Evolutionary conservation across 768 basidiomycete genomes (phyloP).

Genomic region (Hortiboletus flavorubellus): DNA sequence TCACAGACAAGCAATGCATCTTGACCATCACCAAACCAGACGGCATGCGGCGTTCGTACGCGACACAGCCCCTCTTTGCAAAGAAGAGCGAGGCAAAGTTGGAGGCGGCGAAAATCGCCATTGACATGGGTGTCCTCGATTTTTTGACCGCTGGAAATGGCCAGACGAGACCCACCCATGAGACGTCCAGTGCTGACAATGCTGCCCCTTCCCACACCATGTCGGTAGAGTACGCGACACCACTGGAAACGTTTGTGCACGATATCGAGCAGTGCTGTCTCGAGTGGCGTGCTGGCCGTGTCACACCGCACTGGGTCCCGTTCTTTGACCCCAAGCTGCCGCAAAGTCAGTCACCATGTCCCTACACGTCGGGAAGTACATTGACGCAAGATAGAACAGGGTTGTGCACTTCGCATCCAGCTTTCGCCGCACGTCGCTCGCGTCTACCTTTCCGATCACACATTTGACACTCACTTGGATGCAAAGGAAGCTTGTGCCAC

Average conservation of each 20-base stretch:
- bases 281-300: slow-evolving; percentile 50
- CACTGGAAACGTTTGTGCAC: slow-evolving; percentile 22
- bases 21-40: slow-evolving; percentile 57
- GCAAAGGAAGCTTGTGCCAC: slow-evolving; percentile 56
- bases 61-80: slow-evolving; percentile 42
- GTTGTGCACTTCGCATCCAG: slow-evolving; percentile 55
- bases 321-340: slow-evolving; percentile 45
- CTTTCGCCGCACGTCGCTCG: slow-evolving; percentile 48
- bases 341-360: slow-evolving; percentile 36
- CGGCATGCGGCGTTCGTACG: slow-evolving; percentile 50
- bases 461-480: slow-evolving; percentile 36
- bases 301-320: slow-evolving; percentile 52
- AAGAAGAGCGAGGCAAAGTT: slow-evolving; percentile 53
- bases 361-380: background rate
- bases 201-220: background rate
- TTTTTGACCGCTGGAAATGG: slow-evolving; percentile 51
- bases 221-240: background rate
- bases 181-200: background rate
- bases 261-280: slow-evolving; percentile 53
- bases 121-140: slow-evolving; percentile 58
- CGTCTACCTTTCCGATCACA: slow-evolving; percentile 50
- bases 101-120: slow-evolving; percentile 49
- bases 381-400: slow-evolving; percentile 37
- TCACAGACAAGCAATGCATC: slow-evolving; percentile 55
- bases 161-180: slow-evolving; percentile 35